Percentiles rank a stretch among this genome's conserved stretches.
Conservation (phyloP, 805 yeast genomes). For the Starmerella kuoi region DNA sequence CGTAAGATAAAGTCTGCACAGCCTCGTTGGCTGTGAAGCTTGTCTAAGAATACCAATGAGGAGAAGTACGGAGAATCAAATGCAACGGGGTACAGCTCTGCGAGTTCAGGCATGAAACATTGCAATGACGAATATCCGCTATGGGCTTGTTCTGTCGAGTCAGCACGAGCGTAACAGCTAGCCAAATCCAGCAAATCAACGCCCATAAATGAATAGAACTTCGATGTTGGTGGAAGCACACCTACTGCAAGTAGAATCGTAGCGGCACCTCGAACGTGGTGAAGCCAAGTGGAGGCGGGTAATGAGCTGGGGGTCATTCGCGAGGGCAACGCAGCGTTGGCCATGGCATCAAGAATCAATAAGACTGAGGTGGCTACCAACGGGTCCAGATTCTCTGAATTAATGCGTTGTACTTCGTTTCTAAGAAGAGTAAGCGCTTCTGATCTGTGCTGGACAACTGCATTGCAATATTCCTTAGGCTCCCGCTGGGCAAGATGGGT, state of each 20-base stretch:
- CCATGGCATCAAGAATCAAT: slow-evolving; percentile 82
- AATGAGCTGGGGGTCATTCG: slow-evolving; percentile 40
- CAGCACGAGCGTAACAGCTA: slow-evolving; percentile 31
- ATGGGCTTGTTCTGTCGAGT: neutral
- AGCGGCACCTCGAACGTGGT: slow-evolving; percentile 94
- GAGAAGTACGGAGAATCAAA: slow-evolving; percentile 72
- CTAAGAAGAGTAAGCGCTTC: slow-evolving; percentile 71
- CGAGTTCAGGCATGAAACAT: slow-evolving; percentile 77
- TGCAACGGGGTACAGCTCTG: slow-evolving; percentile 77
- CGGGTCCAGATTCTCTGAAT: slow-evolving; percentile 71
- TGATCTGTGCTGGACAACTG: slow-evolving; percentile 71
- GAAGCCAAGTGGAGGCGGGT: slow-evolving; percentile 93
- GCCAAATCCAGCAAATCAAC: slow-evolving; percentile 85
- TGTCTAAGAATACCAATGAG: slow-evolving; percentile 77
- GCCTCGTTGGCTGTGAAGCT: slow-evolving; percentile 60
- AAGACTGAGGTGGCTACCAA: slow-evolving; percentile 84
- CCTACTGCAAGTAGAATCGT: slow-evolving; percentile 93
- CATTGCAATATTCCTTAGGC: slow-evolving; percentile 30
- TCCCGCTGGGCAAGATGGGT: slow-evolving; percentile 72
- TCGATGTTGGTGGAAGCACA: slow-evolving; percentile 63
- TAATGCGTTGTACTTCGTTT: slow-evolving; percentile 75
- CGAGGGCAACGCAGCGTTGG: slow-evolving; percentile 64
- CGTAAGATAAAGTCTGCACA: slow-evolving; percentile 77
- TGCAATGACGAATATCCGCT: slow-evolving; percentile 25
- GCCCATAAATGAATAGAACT: slow-evolving; percentile 60